Base-by-base conservation (phyloP, 768 basidiomycete species). In the Boletus reticulatus region DNA sequence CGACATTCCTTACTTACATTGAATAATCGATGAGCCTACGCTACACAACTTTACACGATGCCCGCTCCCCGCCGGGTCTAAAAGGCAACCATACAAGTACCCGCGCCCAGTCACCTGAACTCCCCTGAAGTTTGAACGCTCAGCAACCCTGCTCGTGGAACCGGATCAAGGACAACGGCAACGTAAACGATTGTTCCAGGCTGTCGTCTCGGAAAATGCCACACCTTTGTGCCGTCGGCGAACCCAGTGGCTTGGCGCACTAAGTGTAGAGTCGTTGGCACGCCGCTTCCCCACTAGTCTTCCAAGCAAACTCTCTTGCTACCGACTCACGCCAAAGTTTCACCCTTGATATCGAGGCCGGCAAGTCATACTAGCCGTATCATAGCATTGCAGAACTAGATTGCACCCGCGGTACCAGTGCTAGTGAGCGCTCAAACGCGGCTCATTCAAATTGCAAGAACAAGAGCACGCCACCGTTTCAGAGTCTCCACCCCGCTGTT, bases 101-200 rank as follows among this genome's bases (percentile, higher is more conserved):
- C 41, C 31, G 27, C n/a, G 6, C 6, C 22, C 17, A 10, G 41
- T 49, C 43, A 64, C n/a, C 45, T 29, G 56, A 34, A 38, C 43
- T 2, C 34, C 29, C 29, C 32, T 39, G 14, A 29, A 8, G 2
- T 29, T 4, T 37, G 24, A 31, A 4, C 41, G 36, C 38, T 36
- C n/a, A 3, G 10, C 47, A 48, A 43, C 56, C 65, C 62, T 67
- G 50, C 29, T 43, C 50, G 61, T 64, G 63, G 61, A 55, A 53
- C 37, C 16, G n/a, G 14, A 36, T 36, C 34, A 36, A 14, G 14
- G 10, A 32, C 19, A 24, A 17, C 13, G 16, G 56, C 22, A 56
- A 29, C 62, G 62, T 64, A 64, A 64, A 41, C 11, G 27, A 4
- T 13, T n/a, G 2, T 24, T 36, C 17, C 19, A 16, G 27, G n/a